phyloP scores from a whole-genome alignment of 306 rosid species.

The Lathyrus oleraceus region DNA sequence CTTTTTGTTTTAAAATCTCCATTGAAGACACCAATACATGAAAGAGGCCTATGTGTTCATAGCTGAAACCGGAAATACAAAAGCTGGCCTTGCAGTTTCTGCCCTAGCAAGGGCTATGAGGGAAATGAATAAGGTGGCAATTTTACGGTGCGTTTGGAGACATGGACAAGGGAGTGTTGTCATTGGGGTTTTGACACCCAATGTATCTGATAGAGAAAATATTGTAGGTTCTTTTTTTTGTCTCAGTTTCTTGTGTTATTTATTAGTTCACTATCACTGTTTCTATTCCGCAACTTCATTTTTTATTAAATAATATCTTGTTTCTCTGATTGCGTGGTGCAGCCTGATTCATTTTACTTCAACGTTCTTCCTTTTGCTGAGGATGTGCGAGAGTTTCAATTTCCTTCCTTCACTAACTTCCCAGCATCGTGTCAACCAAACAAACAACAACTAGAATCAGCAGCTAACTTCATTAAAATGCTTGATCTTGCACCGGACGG shows the following conservation, averaged over 20 bases:
- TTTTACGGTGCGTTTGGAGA: constrained; percentile 90
- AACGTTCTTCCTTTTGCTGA: constrained; percentile 84
- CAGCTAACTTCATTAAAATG: constrained; percentile 65
- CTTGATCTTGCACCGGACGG: constrained; percentile 77
- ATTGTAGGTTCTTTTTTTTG: constrained; percentile 54
- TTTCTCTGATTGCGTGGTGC: constrained; percentile 41
- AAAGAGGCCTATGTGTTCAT: constrained; percentile 76
- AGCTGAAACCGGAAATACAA: constrained; percentile 68
- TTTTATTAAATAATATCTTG: constrained; percentile 21
- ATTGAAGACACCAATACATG: constrained; percentile 74
- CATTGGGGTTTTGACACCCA: constrained; percentile 82
- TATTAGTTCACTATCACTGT: background rate
- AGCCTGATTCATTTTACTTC: constrained; percentile 91
- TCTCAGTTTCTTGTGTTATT: background rate
- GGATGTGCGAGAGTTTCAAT: constrained; percentile 90
- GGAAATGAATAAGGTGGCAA: constrained; percentile 79
- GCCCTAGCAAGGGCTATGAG: constrained; percentile 93
- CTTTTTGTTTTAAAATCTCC: constrained; percentile 30
- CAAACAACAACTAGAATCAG: constrained; percentile 75
- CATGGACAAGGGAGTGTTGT: constrained; percentile 69
- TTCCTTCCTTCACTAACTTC: constrained; percentile 68
- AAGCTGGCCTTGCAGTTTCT: constrained; percentile 72
- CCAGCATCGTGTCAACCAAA: constrained; percentile 69
- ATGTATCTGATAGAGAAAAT: constrained; percentile 58
- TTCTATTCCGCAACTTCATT: constrained; percentile 26